Base-by-base conservation (phyloP, 202 grass and related monocot genomes). In the Carex arenaria region DNA sequence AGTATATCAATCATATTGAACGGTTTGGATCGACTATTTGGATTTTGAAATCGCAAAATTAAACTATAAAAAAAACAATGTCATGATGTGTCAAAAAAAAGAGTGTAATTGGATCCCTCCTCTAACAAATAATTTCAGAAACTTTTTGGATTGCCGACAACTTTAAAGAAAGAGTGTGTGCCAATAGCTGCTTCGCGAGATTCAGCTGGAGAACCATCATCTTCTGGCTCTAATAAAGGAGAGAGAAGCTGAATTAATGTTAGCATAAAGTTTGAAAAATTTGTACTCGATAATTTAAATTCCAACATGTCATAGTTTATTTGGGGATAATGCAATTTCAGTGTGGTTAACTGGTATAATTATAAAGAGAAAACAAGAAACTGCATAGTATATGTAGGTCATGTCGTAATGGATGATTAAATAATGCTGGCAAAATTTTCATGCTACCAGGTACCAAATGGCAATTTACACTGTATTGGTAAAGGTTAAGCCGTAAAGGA, bases 111-210 rank as follows among this genome's bases (percentile, higher is more conserved):
- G n/a, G n/a, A n/a, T n/a, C n/a, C n/a, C n/a, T n/a, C n/a, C n/a
- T n/a, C n/a, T n/a, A 30, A 30, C 59, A 81, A 28, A 32, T 31
- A 17, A 67, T 32, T 84, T 61, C 83, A 95, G 92, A 92, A 95
- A 94, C 23, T 98, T 90, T 93, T 92, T 61, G 95, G 95, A 72
- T 87, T 98, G 90, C 80, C 90, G 31, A 89, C 90, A 26, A 83
- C 87, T 61, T 85, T 98, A 70, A 94, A 89, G 81, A 90, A 93
- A 88, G 90, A 95, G 40, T 54, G 87, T 13, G 83, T 85, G 34
- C 89, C 94, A 66, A 51, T 72, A 52, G 81, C 78, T 53, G 84
- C 87, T 72, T 94, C 92, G 13, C 89, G 90, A 2, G 90, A 89
- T 73, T 94, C 92, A 77, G 82, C 82, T 2, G 90, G 85, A 19